Base-by-base conservation (phyloP, 2,329 filamentous ascomycete genomes). In the Akanthomyces uredinophilus region DNA sequence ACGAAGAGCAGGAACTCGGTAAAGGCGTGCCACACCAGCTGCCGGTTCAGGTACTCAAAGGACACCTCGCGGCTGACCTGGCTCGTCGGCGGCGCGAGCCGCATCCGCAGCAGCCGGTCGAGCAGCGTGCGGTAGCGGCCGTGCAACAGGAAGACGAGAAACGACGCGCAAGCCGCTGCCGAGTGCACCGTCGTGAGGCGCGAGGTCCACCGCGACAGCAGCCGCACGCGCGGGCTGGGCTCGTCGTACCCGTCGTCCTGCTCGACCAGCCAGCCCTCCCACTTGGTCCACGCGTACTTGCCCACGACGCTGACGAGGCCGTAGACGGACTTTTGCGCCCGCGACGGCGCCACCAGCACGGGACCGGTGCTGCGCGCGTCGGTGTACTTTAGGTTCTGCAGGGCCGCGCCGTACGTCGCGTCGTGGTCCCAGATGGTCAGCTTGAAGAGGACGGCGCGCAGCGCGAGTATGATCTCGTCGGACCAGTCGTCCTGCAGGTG, bases 21-120 rank as follows among this genome's bases (percentile, higher is more conserved):
- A 70, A 99, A 96, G n/a, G 95, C 95, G 76, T 99, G 95, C 95
- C 95, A 99, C 43, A 99, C 95, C 13, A 99, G 86, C 77, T 99
- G 95, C 53, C 95, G 88, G 74, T 99, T 99, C 55, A 98, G 85
- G 70, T 97, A 98, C 76, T 99, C 95, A 72, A 99, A 98, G 1
- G 91, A 96, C 29, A 99, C 93, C 75, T 98, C 92, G 37, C 94
- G 85, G 72, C 87, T 91, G 66, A 96, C 89, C 72, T 96, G 91
- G 70, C 86, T 92, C 3, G 89, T 93, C 5, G 90, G 89, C 8
- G 95, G 90, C 4, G 92, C 89, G 50, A 99, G 84, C 61, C 94
- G 88, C 74, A 99, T 88, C 63, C 90, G 84, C 60, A 99, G 79
- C 13, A 95, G 73, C 60, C 95, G 87, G 73, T 99, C 95, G 58